phyloP scores from a whole-genome alignment of 148 eudicot genomes.

The Spergularia marina region DNA sequence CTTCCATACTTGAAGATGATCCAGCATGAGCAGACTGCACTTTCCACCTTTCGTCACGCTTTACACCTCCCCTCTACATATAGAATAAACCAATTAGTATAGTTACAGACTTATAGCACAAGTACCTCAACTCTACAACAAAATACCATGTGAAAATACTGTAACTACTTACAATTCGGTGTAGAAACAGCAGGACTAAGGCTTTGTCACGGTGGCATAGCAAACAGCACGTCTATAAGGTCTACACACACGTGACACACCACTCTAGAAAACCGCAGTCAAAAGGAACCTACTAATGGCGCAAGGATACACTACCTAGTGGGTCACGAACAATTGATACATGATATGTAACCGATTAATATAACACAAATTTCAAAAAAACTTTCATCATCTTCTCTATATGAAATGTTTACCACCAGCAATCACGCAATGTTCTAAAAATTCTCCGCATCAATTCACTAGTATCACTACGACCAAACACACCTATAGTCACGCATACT shows the following conservation, averaged over 20 bases:
- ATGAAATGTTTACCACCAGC: background rate
- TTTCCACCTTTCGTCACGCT: constrained; percentile 44
- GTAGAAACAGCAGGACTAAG: background rate
- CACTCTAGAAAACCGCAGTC: background rate
- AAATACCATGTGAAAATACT: background rate
- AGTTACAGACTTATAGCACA: background rate
- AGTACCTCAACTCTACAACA: background rate
- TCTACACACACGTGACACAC: background rate
- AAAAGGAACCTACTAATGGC: background rate
- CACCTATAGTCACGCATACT: no score
- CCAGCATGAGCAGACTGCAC: constrained; percentile 41
- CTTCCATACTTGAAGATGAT: constrained; percentile 31
- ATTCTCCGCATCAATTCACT: background rate
- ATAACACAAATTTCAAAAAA: background rate
- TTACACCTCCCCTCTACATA: constrained; percentile 40
- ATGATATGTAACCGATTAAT: no score
- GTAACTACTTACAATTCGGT: background rate
- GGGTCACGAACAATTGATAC: no score
- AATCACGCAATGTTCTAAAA: background rate
- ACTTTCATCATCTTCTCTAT: background rate
- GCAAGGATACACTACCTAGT: background rate
- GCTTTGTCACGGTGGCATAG: background rate
- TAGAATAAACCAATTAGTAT: background rate
- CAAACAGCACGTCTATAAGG: background rate
- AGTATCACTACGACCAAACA: background rate